These are phyloP conservation scores for Lizanozyma gosingica DNA, from an alignment of 1,139 yeast species.

Conservation along the genomic window DNA sequence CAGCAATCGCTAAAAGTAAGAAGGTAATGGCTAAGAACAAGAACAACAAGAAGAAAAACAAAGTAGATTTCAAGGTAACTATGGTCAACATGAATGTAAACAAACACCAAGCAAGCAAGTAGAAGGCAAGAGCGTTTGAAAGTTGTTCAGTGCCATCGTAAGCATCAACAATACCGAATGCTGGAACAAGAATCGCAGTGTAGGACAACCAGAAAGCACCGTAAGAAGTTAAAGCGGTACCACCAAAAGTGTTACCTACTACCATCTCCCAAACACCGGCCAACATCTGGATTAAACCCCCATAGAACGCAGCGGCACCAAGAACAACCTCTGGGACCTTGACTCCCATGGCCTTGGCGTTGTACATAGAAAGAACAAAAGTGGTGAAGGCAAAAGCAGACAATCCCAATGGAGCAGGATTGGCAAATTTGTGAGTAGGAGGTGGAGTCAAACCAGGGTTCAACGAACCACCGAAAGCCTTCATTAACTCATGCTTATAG, in stretches of 20 bases:
- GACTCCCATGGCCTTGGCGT: constrained; percentile 35
- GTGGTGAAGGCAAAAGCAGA: constrained; percentile 38
- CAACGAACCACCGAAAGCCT: constrained; percentile 24
- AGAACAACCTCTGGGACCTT: constrained; percentile 28
- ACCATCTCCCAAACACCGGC: constrained; percentile 47
- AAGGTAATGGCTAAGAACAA: constrained; percentile 47
- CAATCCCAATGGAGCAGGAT: constrained; percentile 57
- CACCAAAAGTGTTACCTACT: constrained; percentile 32
- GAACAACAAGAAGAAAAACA: constrained; percentile 49
- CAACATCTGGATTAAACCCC: constrained; percentile 38
- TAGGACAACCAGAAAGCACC: constrained; percentile 37
- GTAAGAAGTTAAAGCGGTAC: constrained; percentile 31
- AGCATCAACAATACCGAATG: constrained; percentile 15
- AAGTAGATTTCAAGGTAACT: constrained; percentile 56
- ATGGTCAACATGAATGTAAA: constrained; percentile 51
- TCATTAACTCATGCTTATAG: constrained; percentile 28
- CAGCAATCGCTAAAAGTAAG: constrained; percentile 47
- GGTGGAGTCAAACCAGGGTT: constrained; percentile 21
- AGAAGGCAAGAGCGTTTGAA: constrained; percentile 48
- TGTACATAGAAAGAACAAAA: constrained; percentile 29
- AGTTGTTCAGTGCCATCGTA: constrained; percentile 29
- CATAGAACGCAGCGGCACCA: constrained; percentile 34
- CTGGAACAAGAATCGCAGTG: constrained; percentile 11
- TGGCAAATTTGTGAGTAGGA: constrained; percentile 33
- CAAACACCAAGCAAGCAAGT: constrained; percentile 56